phyloP scores from a whole-genome alignment of 345 rosid genomes.

The Brassica incana region DNA sequence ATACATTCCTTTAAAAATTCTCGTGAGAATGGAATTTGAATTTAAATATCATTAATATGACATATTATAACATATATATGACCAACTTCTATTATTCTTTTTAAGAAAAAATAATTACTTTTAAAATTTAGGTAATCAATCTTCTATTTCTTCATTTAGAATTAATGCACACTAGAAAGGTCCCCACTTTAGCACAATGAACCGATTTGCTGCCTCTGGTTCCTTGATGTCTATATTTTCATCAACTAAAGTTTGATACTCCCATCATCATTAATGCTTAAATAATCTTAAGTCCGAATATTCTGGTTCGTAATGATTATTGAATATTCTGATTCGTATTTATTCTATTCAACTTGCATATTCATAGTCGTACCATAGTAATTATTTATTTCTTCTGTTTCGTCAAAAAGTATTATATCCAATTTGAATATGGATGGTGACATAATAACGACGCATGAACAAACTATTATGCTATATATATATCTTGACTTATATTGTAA shows the following conservation, averaged over 20 bases:
- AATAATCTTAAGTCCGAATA: neutral
- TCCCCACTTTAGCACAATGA: slow-evolving; percentile 30
- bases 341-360: neutral
- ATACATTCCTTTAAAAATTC: too few relatives aligned
- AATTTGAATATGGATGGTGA: neutral
- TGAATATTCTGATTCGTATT: neutral
- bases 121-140: neutral
- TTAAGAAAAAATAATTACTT: neutral
- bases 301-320: neutral
- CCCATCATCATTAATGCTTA: neutral
- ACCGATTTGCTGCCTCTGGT: slow-evolving; percentile 24
- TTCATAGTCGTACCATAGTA: neutral
- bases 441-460: neutral
- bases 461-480: neutral
- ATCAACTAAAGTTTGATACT: slow-evolving; percentile 17
- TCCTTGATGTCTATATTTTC: slow-evolving; percentile 16
- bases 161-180: slow-evolving; percentile 10
- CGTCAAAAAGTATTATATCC: neutral
- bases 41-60: too few relatives aligned
- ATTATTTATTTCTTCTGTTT: neutral
- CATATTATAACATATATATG: neutral
- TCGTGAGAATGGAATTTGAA: too few relatives aligned
- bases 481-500: neutral
- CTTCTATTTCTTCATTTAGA: slow-evolving; percentile 17
- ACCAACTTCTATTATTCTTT: neutral